Percentiles rank a stretch among this genome's conserved stretches.
Conservation (phyloP, 768 basidiomycete species). For the Dacryopinax primogenitus region DNA sequence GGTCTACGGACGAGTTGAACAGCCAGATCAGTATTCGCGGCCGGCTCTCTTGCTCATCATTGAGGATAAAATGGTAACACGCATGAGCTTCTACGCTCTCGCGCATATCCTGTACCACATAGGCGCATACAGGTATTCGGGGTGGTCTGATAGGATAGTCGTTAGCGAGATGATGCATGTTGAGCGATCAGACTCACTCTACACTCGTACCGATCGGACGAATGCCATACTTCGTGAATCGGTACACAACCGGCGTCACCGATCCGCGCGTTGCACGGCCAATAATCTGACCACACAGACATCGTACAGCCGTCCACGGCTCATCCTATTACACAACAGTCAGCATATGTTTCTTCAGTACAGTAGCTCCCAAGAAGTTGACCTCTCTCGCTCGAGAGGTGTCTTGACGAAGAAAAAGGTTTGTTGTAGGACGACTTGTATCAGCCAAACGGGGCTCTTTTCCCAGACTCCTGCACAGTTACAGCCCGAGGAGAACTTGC, state of each 20-base stretch:
- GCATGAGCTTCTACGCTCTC: slow-evolving; percentile 88
- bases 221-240: slow-evolving; percentile 75
- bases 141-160: slow-evolving; percentile 32
- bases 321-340: slow-evolving; percentile 38
- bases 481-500: slow-evolving; percentile 37
- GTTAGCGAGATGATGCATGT: slow-evolving; percentile 14
- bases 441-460: slow-evolving; percentile 53
- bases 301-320: slow-evolving; percentile 53
- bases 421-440: slow-evolving; percentile 86
- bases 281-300: slow-evolving; percentile 70
- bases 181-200: slow-evolving; percentile 39
- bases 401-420: slow-evolving; percentile 50
- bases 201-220: slow-evolving; percentile 48
- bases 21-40: slow-evolving; percentile 79
- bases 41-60: slow-evolving; percentile 74
- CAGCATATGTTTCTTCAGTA: slow-evolving; percentile 17
- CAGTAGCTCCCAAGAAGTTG: slow-evolving; percentile 73
- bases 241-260: slow-evolving; percentile 37
- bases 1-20: slow-evolving; percentile 76
- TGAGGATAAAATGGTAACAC: slow-evolving; percentile 77
- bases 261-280: slow-evolving; percentile 42
- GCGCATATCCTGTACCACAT: slow-evolving; percentile 79
- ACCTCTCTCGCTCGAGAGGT: slow-evolving; percentile 70
- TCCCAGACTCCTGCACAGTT: slow-evolving; percentile 10
- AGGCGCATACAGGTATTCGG: slow-evolving; percentile 62